Conservation (phyloP, 495 filamentous ascomycete genomes). For the Penicillium soppii region DNA sequence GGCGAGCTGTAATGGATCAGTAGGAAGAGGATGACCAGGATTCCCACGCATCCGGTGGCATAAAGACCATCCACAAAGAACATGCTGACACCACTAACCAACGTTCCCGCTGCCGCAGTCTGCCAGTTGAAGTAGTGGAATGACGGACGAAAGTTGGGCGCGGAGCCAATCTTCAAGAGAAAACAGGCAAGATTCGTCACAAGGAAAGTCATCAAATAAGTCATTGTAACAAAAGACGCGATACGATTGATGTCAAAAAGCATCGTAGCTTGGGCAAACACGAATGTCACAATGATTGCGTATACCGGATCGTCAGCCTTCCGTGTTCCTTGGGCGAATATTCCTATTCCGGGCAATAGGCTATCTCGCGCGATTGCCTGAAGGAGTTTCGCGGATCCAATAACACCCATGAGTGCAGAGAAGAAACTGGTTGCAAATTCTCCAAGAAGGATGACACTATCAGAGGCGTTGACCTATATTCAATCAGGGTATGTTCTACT, state of each 20-base stretch:
- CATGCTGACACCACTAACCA: slow-evolving; percentile 77
- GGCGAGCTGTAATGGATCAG: slow-evolving; percentile 83
- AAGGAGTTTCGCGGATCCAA: slow-evolving; percentile 83
- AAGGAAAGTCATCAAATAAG: slow-evolving; percentile 67
- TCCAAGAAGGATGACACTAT: slow-evolving; percentile 70
- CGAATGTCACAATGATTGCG: slow-evolving; percentile 75
- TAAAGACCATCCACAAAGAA: slow-evolving; percentile 87
- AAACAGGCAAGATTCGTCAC: slow-evolving; percentile 84
- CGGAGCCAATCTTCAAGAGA: slow-evolving; percentile 86
- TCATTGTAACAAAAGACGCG: slow-evolving; percentile 85
- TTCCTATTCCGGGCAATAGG: slow-evolving; percentile 69
- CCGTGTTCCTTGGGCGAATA: slow-evolving; percentile 75
- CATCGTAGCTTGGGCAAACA: slow-evolving; percentile 77
- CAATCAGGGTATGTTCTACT: slow-evolving; percentile 8
- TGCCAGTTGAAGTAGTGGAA: slow-evolving; percentile 89
- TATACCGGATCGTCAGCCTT: slow-evolving; percentile 72
- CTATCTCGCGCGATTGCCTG: slow-evolving; percentile 82
- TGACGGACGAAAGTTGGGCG: slow-evolving; percentile 84
- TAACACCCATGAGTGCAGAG: slow-evolving; percentile 82
- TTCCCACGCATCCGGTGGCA: slow-evolving; percentile 70
- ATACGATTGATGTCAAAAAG: slow-evolving; percentile 86
- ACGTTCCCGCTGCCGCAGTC: slow-evolving; percentile 70
- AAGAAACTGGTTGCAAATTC: slow-evolving; percentile 84
- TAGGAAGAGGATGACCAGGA: slow-evolving; percentile 74
- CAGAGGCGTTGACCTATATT: slow-evolving; percentile 64